Evolutionary conservation across 2,329 filamentous ascomycete species (phyloP).

Genomic region (Scortechinia acanthostroma): DNA sequence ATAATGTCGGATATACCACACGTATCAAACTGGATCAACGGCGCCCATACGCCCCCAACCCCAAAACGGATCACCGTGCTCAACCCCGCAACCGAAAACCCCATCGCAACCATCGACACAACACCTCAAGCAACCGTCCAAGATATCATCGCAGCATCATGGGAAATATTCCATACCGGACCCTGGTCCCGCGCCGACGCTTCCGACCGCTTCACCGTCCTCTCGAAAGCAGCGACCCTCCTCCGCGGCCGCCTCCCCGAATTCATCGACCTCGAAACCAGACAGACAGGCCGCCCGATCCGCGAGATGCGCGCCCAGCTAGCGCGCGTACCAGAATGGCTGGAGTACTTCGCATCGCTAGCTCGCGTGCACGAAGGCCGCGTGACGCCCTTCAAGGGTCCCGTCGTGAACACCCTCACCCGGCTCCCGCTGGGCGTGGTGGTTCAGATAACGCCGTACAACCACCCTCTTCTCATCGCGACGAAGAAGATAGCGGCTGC

Average conservation of each 20-base stretch:
- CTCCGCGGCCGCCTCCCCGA: slow-evolving; percentile 40
- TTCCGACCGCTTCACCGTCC: slow-evolving; percentile 50
- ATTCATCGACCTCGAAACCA: slow-evolving; percentile 57
- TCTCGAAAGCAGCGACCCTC: slow-evolving; percentile 49
- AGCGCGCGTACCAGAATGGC: slow-evolving; percentile 59
- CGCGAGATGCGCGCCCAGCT: slow-evolving; percentile 68
- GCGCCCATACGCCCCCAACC: no score
- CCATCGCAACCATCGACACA: slow-evolving; percentile 29
- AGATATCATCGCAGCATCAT: no score
- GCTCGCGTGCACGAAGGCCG: slow-evolving; percentile 61
- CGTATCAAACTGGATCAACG: background rate
- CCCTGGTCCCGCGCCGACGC: slow-evolving; percentile 48
- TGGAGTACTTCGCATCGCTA: slow-evolving; percentile 64
- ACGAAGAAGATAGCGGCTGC: slow-evolving; percentile 32
- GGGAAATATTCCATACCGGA: slow-evolving; percentile 36
- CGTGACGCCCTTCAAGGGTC: slow-evolving; percentile 57
- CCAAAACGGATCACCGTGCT: no score
- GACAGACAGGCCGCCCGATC: slow-evolving; percentile 60
- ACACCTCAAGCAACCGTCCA: slow-evolving; percentile 31
- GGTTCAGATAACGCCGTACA: slow-evolving; percentile 47
- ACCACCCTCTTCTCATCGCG: slow-evolving; percentile 48
- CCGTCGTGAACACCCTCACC: slow-evolving; percentile 46
- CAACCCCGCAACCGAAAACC: no score
- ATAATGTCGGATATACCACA: background rate
- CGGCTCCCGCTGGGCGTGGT: slow-evolving; percentile 50